A percentile compares a stretch with the other conserved stretches of the same genome.
phyloP scores from a whole-genome alignment of 2,329 filamentous ascomycete species.

The Drechslerella coelobrocha region DNA sequence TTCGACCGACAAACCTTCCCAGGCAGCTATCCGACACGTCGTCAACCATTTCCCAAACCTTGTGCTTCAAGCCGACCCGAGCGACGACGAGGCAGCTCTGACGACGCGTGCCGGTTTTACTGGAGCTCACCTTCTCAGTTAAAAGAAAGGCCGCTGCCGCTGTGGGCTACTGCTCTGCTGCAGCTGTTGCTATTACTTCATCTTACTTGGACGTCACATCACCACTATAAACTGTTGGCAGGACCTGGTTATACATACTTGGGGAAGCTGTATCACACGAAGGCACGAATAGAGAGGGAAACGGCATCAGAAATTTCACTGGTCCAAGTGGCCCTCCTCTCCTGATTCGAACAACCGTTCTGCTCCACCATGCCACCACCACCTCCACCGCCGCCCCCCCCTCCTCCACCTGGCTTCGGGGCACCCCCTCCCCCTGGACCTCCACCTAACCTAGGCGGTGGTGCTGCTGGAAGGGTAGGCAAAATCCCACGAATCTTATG shows the following conservation, averaged over 20 bases:
- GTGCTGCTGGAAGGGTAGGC: slow-evolving; percentile 42
- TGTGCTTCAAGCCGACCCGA: slow-evolving; percentile 6
- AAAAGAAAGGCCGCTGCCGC: slow-evolving; percentile 6
- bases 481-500: slow-evolving; percentile 25
- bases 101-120: slow-evolving; percentile 25
- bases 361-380: slow-evolving; percentile 9
- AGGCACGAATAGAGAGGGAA: not conserved
- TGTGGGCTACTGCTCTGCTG: not conserved
- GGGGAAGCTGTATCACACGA: slow-evolving; percentile 11
- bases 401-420: slow-evolving; percentile 49
- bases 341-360: not conserved
- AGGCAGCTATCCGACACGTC: slow-evolving; percentile 36
- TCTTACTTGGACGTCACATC: slow-evolving; percentile 22
- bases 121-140: slow-evolving; percentile 8
- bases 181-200: not conserved
- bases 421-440: slow-evolving; percentile 53
- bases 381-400: slow-evolving; percentile 51
- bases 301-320: not conserved
- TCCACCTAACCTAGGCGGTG: slow-evolving; percentile 49
- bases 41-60: slow-evolving; percentile 12
- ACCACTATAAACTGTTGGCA: not conserved
- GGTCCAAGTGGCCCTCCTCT: not conserved
- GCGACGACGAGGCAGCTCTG: slow-evolving; percentile 22
- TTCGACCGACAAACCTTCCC: not conserved
- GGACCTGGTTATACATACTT: not conserved